These are phyloP conservation scores for Fusarium guadeloupense DNA, from an alignment of 2,329 filamentous ascomycete species.

Conservation along the genomic window DNA sequence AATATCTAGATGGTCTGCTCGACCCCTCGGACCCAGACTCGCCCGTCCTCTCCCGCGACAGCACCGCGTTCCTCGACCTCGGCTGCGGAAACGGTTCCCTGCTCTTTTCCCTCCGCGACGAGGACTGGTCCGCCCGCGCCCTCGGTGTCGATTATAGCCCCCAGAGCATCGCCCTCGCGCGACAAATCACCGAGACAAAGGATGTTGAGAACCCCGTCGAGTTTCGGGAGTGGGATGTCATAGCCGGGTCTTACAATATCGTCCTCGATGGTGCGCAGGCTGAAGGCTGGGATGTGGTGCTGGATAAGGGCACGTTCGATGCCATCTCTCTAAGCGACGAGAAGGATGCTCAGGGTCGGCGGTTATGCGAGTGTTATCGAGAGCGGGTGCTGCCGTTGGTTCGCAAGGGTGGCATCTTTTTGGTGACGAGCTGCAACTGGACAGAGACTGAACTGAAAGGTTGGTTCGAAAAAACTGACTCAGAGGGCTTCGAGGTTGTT, in stretches of 20 bases:
- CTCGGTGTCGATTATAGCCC: constrained; percentile 90
- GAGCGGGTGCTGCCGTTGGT: constrained; percentile 74
- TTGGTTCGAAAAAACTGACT: constrained; percentile 73
- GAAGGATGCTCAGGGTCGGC: constrained; percentile 60
- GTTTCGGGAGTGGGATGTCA: constrained; percentile 70
- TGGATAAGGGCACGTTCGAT: constrained; percentile 99
- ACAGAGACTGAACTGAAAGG: constrained; percentile 83
- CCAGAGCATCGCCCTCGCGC: constrained; percentile 77
- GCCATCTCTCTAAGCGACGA: constrained; percentile 81
- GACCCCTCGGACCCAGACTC: constrained; percentile 39
- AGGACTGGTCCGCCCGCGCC: constrained; percentile 72
- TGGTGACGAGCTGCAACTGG: constrained; percentile 98
- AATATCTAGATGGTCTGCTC: constrained; percentile 64
- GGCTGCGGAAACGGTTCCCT: constrained; percentile 95
- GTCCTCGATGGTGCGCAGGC: constrained; percentile 47
- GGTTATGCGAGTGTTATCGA: constrained; percentile 79
- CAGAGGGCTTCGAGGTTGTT: constrained; percentile 64
- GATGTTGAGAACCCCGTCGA: constrained; percentile 45
- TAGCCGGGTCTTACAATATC: constrained; percentile 53
- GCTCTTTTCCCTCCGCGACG: constrained; percentile 79
- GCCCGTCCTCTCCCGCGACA: constrained; percentile 38
- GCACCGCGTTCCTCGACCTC: constrained; percentile 79
- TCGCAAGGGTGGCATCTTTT: constrained; percentile 73
- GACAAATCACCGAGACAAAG: constrained; percentile 62
- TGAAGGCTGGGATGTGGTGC: constrained; percentile 82